These are phyloP conservation scores for Pseudophaeomoniella oleicola DNA, from an alignment of 2,329 filamentous ascomycete genomes.

Conservation along the genomic window DNA sequence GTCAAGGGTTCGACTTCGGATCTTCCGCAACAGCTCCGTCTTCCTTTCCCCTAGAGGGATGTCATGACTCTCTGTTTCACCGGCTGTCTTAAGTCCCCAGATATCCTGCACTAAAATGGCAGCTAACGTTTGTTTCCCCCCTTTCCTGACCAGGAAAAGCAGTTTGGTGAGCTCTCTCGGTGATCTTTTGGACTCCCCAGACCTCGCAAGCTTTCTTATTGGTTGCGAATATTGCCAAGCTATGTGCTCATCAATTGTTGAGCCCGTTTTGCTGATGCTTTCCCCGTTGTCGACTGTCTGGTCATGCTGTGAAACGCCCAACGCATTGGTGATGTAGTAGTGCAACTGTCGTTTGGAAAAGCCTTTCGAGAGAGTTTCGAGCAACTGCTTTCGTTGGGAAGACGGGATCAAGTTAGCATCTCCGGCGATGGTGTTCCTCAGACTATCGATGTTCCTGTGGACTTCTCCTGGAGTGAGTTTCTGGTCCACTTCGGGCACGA, in stretches of 20 bases:
- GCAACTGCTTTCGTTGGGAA: not conserved
- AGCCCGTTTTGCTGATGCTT: not conserved
- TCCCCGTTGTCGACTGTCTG: too few species aligned
- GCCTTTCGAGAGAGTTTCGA: not conserved
- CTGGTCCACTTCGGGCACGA: not conserved
- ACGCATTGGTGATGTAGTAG: not conserved
- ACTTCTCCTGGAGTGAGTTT: not conserved
- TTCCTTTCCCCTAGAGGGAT: not conserved
- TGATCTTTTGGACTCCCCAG: not conserved
- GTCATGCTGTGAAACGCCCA: not conserved
- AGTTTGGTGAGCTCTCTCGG: not conserved
- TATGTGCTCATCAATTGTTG: not conserved
- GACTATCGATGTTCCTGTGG: not conserved
- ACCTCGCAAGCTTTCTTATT: not conserved
- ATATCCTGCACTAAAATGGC: not conserved
- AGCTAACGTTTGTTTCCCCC: not conserved
- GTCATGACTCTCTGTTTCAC: not conserved
- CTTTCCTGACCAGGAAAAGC: not conserved
- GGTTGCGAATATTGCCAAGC: not conserved
- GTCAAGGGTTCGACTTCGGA: not conserved
- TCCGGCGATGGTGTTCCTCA: not conserved
- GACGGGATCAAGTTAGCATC: not conserved
- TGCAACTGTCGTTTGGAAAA: not conserved
- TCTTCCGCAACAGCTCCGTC: not conserved
- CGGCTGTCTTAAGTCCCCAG: not conserved